Evolutionary conservation across 1,139 yeast species (phyloP).

Genomic region (Geotrichum candidum): DNA sequence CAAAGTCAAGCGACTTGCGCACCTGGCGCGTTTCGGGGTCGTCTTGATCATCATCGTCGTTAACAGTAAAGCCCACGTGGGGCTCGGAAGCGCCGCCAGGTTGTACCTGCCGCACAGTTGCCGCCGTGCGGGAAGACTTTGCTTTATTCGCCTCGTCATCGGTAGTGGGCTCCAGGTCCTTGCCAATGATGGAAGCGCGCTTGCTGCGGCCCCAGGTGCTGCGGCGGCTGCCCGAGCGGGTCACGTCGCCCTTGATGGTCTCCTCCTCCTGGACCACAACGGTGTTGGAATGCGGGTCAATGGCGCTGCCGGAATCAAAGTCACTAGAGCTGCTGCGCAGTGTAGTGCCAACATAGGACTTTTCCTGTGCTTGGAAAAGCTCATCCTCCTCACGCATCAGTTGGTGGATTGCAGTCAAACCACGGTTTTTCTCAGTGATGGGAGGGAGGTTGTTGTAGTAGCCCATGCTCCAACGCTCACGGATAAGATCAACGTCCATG

Average conservation of each 20-base stretch:
- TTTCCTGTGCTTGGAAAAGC: neutral
- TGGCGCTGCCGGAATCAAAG: neutral
- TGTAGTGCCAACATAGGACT: neutral
- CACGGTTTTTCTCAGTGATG: slow-evolving; percentile 15
- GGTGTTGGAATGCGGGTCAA: slow-evolving; percentile 2
- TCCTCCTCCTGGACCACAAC: neutral
- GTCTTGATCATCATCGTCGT: slow-evolving; percentile 2
- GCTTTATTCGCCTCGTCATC: neutral
- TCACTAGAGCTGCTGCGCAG: neutral
- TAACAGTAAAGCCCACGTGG: slow-evolving; percentile 3
- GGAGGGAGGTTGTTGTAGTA: slow-evolving; percentile 20
- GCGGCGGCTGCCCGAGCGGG: neutral
- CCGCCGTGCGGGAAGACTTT: neutral
- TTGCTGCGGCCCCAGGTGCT: neutral
- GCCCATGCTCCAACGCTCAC: slow-evolving; percentile 48
- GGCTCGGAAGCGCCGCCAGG: slow-evolving; percentile 1
- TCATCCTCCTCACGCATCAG: slow-evolving; percentile 9
- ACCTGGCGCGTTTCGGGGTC: slow-evolving; percentile 4
- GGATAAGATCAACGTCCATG: slow-evolving; percentile 72
- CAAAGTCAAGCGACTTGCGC: slow-evolving; percentile 19
- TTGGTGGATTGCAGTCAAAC: slow-evolving; percentile 16
- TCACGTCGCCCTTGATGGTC: neutral
- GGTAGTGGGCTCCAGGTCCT: neutral
- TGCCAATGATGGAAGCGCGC: neutral
- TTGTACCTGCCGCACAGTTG: neutral